Base-by-base conservation (phyloP, 2,329 filamentous ascomycete genomes). In the Diplodia corticola region DNA sequence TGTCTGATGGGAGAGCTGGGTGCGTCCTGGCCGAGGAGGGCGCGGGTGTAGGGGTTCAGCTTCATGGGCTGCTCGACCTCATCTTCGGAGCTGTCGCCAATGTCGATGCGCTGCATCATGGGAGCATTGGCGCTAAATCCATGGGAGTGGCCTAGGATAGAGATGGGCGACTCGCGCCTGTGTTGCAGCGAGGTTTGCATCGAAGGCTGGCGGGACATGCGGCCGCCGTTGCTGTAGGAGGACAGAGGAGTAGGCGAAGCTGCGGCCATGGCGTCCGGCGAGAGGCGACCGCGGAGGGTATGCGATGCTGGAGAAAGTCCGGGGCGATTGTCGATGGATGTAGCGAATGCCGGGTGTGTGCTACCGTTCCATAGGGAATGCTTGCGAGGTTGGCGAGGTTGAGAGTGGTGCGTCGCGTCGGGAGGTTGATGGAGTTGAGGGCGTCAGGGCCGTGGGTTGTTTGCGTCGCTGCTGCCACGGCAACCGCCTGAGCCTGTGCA, bases 81-180 rank as follows among this genome's bases (percentile, higher is more conserved):
- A 73, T 97, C 94, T 79, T 97, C 94, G 26, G 93, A 97, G 82
- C 92, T 97, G 75, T 97, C 93, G 72, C 91, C 89, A 70, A 89
- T 80, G 73, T 81, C 75, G 69, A 83, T 81, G 70, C 79, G 80
- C 71, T 82, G 80, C 73, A 82, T 77, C 76, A 79, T 79, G 20
- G 78, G 78, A 69, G 77, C 80, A 68, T 82, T 74, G 30, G 80
- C 76, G 24, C 77, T 75, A 69, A 82, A 82, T 69, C 80, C 81
- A 69, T 80, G 76, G 24, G 78, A 79, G 54, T 79, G 78, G 40
- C 77, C 75, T 68, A 82, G 75, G 24, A 78, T 75, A 15, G 80
- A 79, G 64, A 83, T 74, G 28, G 82, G 82, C 61, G 82, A 84
- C 68, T 80, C 79, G 72, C 80, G 77, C 67, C 80, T 74, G 40